Base-by-base conservation (phyloP, 2,329 filamentous ascomycete species). In the Colletotrichum sp. region DNA sequence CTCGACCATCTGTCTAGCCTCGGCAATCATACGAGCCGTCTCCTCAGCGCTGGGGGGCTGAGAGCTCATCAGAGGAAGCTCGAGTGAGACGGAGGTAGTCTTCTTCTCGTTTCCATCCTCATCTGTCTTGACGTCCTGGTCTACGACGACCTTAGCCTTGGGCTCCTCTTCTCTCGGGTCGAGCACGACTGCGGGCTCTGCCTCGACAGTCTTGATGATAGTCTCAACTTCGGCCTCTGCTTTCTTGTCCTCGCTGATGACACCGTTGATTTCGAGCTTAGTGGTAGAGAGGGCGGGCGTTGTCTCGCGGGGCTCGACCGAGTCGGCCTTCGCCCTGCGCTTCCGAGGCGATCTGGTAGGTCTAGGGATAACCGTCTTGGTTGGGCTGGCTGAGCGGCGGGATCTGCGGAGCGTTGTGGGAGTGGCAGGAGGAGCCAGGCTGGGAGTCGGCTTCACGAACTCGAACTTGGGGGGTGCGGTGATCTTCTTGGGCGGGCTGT, bases 1-100 rank as follows among this genome's bases (percentile, higher is more conserved):
- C 77, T 94, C 91, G 7, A 98, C 96, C 95, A 98, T 98, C 79
- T 93, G 91, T 86, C 94, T 95, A 36, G 97, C 97, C 81, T 95
- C 93, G 32, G 93, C 93, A 75, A 98, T 93, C 94, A 98, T 96
- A 71, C 93, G 91, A 73, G 94, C 90, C 2, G 96, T 93, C 80
- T 97, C 94, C 78, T 96, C 94, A 0, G 95, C 92, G 15, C 93
- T 91, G 0, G 94, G 93, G 11, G 96, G 89, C 76, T 95, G 91
- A 12, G 91, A 89, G 6, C 81, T 83, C 9, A 84, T 81, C 28
- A 91, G 79, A 16, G 96, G 94, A 81, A 97, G 89, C 78, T 97
- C 94, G 13, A 97, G 88, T 77, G 94, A 93, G 65, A 96, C 92
- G 63, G 93, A 92, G 8, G 94, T 96, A 79, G 91, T 91, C 72